A percentile compares a stretch with the other conserved stretches of the same genome.
Evolutionary conservation across 2,329 filamentous ascomycete genomes (phyloP).

Genomic region (Claviceps arundinis): DNA sequence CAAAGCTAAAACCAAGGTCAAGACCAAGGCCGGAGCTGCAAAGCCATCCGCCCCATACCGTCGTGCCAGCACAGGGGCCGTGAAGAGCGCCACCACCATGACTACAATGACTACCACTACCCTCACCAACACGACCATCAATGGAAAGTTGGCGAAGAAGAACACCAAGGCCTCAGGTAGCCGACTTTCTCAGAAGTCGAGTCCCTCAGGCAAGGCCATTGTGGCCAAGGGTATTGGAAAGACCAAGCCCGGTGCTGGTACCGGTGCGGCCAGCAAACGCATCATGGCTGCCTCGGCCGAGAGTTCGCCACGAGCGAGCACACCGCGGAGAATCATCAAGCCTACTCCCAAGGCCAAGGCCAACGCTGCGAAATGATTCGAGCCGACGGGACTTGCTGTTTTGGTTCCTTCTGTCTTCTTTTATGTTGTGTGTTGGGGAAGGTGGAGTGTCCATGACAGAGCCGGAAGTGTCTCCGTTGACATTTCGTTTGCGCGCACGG

Average conservation of each 20-base stretch:
- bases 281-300: neutral
- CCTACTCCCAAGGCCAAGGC: constrained; percentile 7
- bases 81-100: constrained; percentile 14
- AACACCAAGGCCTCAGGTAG: constrained; percentile 6
- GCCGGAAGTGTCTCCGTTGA: too few relatives aligned
- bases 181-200: constrained; percentile 2
- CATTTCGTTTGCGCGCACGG: too few relatives aligned
- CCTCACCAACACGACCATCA: neutral
- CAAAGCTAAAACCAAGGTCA: constrained; percentile 9
- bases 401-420: neutral
- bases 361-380: constrained; percentile 3
- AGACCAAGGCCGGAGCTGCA: constrained; percentile 5
- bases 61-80: constrained; percentile 13
- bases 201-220: constrained; percentile 10
- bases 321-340: constrained; percentile 4
- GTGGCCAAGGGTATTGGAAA: constrained; percentile 4
- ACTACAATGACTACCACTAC: neutral
- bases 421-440: neutral
- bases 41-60: constrained; percentile 8
- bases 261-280: neutral
- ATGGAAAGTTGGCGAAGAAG: constrained; percentile 10
- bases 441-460: too few relatives aligned
- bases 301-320: neutral
- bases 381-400: neutral
- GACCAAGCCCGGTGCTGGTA: neutral